Base-by-base conservation (phyloP, 225 moss, liverwort and hornwort genomes). In the Takakia lepidozioides region DNA sequence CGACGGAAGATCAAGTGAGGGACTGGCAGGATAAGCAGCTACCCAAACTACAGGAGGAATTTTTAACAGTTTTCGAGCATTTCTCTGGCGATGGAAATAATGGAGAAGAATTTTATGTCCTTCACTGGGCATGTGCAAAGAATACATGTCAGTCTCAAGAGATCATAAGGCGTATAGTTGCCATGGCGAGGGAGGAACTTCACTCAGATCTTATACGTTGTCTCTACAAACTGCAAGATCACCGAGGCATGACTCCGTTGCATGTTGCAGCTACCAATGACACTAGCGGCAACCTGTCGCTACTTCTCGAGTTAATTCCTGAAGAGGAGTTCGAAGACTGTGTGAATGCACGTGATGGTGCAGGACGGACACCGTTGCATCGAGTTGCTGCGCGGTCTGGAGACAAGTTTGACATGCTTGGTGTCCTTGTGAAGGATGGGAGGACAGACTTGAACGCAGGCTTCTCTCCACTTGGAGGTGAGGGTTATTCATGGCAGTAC, bases 191-290 rank as follows among this genome's bases (percentile, higher is more conserved):
- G 3, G 35, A 36, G 38, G 44, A 46, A 25, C 27, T 20, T 1
- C n/a, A n/a, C n/a, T n/a, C n/a, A n/a, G 10, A 17, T 0, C 20
- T 61, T 7, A 20, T 59, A 28, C 34, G 15, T 6, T 34, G 26
- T 6, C 46, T 74, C 1, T 80, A 63, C 46, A 49, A 55, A 9
- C 53, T 58, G 2, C 27, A 28, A 45, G 75, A 75, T 51, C 64
- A 57, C 10, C 71, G 59, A 25, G 64, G 64, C 3, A 59, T 71
- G 30, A 29, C 71, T 8, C 61, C 80, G 1, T 52, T 75, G 19
- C 80, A 80, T 19, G 61, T 75, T 9, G 67, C 71, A 10, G 61
- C 71, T 9, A 64, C 67, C 13, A 22, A 52, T 5, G 55, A 43
- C 46, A 10, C 40, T 14, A 7, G 38, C 46, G 25, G 5, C 1